phyloP scores from a whole-genome alignment of 345 rosid genomes.

The Populus euphratica region DNA sequence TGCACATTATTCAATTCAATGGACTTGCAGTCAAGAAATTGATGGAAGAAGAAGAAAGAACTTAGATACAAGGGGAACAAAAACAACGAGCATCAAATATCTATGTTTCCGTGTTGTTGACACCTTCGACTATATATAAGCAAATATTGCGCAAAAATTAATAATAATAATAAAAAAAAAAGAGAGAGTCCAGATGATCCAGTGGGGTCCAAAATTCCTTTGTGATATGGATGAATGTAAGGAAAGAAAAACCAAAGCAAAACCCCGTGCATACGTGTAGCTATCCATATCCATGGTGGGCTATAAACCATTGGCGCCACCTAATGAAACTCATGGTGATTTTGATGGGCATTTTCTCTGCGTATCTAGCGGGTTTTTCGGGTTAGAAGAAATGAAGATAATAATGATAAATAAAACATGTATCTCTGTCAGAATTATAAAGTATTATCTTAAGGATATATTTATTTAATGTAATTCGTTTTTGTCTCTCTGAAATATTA shows the following conservation, averaged over 20 bases:
- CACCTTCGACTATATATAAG: neutral
- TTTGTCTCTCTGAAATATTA: too few species aligned
- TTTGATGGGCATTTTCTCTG: neutral
- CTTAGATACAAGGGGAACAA: neutral
- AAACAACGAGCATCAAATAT: neutral
- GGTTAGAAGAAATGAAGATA: too few species aligned
- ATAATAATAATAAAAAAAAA: too few species aligned
- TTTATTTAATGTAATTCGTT: too few species aligned
- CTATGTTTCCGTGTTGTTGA: neutral
- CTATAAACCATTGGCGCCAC: neutral
- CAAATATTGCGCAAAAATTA: neutral
- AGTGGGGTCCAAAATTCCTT: neutral
- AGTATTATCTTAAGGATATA: too few species aligned
- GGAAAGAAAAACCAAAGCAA: too few species aligned
- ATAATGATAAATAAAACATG: too few species aligned
- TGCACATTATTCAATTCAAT: conserved; percentile 41
- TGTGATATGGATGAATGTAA: neutral
- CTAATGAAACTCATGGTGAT: neutral
- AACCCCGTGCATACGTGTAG: neutral
- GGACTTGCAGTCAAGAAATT: neutral
- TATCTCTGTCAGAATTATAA: too few species aligned
- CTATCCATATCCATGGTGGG: neutral
- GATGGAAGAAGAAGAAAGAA: neutral
- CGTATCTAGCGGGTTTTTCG: too few species aligned
- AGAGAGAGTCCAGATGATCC: neutral